Evolutionary conservation across 805 yeast species (phyloP).

Genomic region (Kodamaea laetipori): DNA sequence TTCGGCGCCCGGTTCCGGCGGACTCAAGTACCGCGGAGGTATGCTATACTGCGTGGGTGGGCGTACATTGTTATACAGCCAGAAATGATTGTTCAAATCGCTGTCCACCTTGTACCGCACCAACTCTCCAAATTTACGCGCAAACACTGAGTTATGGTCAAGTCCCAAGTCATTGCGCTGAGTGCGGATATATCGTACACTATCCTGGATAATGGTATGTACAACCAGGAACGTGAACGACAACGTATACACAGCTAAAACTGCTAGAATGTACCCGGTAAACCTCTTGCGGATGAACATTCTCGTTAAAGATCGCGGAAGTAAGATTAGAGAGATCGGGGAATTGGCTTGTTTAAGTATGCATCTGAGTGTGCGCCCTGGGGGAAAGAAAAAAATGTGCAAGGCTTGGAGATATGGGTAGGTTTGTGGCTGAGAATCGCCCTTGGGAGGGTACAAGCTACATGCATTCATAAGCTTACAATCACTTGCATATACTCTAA

Average conservation of each 20-base stretch:
- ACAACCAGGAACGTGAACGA: conserved; percentile 7
- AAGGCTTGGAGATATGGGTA: background rate
- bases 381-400: background rate
- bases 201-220: conserved; percentile 4
- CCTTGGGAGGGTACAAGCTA: no score
- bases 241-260: background rate
- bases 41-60: background rate
- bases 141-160: conserved; percentile 19
- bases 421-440: no score
- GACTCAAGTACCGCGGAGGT: background rate
- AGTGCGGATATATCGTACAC: conserved; percentile 3
- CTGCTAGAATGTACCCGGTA: conserved; percentile 2
- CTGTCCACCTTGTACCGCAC: conserved; percentile 16
- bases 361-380: background rate
- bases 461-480: no score
- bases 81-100: conserved; percentile 22
- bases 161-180: conserved; percentile 10
- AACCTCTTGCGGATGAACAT: conserved; percentile 1
- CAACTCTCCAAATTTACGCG: conserved; percentile 13
- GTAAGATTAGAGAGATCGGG: no score
- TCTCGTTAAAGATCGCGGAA: no score
- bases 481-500: no score
- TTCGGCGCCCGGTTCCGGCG: no score
- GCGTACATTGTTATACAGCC: conserved; percentile 19
- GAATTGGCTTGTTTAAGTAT: no score